These are phyloP conservation scores for Lumnitzera littorea DNA, from an alignment of 345 rosid species.

Conservation along the genomic window DNA sequence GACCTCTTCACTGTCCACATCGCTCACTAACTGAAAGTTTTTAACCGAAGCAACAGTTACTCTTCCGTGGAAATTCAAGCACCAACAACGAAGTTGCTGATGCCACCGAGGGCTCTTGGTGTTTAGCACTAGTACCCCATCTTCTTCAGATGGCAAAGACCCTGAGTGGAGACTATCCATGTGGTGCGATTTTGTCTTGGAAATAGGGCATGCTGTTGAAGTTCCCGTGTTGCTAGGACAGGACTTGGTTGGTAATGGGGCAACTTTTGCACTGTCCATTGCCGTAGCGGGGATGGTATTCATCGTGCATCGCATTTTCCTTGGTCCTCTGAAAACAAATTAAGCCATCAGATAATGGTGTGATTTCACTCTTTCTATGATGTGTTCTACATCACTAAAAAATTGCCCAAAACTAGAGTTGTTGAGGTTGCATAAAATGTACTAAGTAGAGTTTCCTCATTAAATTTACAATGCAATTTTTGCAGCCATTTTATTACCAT, in stretches of 20 bases:
- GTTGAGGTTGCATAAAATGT: no score
- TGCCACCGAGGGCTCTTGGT: constrained; percentile 97
- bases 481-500: constrained; percentile 1
- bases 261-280: constrained; percentile 67
- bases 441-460: no score
- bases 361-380: no score
- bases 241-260: constrained; percentile 80
- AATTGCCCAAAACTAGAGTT: no score
- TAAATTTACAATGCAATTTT: no score
- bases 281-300: constrained; percentile 76
- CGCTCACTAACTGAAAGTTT: constrained; percentile 90
- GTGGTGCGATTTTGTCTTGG: constrained; percentile 63
- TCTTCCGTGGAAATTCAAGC: constrained; percentile 87
- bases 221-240: constrained; percentile 36
- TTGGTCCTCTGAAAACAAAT: constrained; percentile 60
- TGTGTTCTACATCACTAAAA: no score
- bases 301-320: constrained; percentile 90
- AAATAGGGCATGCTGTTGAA: constrained; percentile 63
- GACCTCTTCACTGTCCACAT: constrained; percentile 67
- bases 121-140: constrained; percentile 51
- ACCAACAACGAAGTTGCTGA: constrained; percentile 96
- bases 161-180: constrained; percentile 41
- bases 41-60: constrained; percentile 95
- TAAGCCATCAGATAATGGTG: neutral
- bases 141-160: constrained; percentile 35